Conservation (phyloP, 805 yeast genomes). For the Yarrowia sp. region DNA sequence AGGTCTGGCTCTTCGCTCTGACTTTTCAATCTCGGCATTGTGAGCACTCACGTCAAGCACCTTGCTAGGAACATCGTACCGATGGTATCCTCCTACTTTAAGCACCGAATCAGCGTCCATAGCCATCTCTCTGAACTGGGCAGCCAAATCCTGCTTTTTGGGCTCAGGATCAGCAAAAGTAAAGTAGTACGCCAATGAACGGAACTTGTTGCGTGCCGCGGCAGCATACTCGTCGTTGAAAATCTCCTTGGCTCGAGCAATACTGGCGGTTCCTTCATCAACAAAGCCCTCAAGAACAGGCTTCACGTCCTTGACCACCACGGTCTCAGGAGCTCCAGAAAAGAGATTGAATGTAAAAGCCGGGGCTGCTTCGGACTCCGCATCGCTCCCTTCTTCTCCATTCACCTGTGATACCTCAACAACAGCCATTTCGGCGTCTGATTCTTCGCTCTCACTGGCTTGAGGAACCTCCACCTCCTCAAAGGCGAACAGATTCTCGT, state of each 20-base stretch:
- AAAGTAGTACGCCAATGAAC: conserved; percentile 27
- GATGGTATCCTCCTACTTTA: conserved; percentile 11
- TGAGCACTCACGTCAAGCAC: conserved; percentile 22
- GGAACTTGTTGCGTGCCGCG: conserved; percentile 29
- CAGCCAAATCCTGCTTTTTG: conserved; percentile 18
- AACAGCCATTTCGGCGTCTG: conserved; percentile 4
- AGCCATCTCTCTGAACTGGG: conserved; percentile 25
- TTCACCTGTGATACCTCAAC: neutral
- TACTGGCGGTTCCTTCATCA: neutral
- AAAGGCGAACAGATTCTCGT: conserved; percentile 28
- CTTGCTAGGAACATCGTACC: conserved; percentile 34
- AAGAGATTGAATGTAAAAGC: conserved; percentile 31
- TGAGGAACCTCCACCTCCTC: conserved; percentile 13
- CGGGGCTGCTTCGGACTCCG: neutral
- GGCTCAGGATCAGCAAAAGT: conserved; percentile 36
- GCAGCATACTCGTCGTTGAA: conserved; percentile 27
- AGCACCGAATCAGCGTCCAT: conserved; percentile 15
- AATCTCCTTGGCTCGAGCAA: conserved; percentile 10
- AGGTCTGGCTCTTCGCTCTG: conserved; percentile 9
- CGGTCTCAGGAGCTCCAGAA: conserved; percentile 19
- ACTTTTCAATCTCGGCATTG: conserved; percentile 14
- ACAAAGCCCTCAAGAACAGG: conserved; percentile 1
- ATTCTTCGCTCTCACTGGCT: neutral
- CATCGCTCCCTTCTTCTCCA: neutral
- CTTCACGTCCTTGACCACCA: conserved; percentile 8